A percentile compares a stretch with the other conserved stretches of the same genome.
phyloP scores from a whole-genome alignment of 305 asterid species.

The Fraxinus angustifolia region DNA sequence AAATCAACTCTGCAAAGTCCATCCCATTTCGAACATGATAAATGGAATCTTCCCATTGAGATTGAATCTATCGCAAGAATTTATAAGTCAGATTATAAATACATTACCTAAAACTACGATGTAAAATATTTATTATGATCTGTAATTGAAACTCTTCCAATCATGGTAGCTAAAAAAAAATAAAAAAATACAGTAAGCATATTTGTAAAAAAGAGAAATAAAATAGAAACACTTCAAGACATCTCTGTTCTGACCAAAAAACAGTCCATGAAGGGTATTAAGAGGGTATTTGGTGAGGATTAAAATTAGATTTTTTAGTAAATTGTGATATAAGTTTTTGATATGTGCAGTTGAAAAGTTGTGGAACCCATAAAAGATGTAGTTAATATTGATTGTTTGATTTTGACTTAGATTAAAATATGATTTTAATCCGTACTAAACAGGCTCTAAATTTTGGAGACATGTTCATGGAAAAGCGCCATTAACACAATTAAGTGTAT shows the following conservation, averaged over 20 bases:
- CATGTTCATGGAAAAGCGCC: background rate
- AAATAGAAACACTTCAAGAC: background rate
- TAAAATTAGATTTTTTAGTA: too few relatives aligned
- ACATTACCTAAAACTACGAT: background rate
- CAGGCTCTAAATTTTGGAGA: background rate
- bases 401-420: too few relatives aligned
- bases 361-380: too few relatives aligned
- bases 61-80: background rate
- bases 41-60: background rate
- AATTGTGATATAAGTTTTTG: too few relatives aligned
- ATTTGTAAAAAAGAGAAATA: background rate
- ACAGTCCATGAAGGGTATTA: background rate
- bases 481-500: conserved; percentile 7
- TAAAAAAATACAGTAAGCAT: background rate
- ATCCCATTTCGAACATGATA: background rate
- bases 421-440: too few relatives aligned
- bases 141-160: conserved; percentile 13
- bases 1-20: background rate
- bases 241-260: background rate
- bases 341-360: too few relatives aligned
- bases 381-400: too few relatives aligned
- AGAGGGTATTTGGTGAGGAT: too few relatives aligned
- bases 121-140: background rate
- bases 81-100: background rate
- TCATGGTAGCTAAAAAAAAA: background rate